Base-by-base conservation (phyloP, 2,329 filamentous ascomycete genomes). In the Cladophialophora carrionii region DNA sequence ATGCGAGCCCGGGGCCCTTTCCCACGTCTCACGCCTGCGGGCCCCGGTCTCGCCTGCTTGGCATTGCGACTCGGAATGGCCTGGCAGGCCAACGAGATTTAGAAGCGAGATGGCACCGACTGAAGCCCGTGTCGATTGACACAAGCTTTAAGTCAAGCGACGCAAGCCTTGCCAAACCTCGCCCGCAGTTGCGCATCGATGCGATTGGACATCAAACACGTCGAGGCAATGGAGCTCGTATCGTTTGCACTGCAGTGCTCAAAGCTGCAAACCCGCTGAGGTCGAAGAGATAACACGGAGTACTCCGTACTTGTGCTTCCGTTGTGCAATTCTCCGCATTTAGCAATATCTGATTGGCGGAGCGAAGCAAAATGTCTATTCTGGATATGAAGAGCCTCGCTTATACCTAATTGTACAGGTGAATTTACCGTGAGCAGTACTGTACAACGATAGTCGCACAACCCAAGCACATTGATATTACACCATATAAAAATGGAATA, bases 1-100 rank as follows among this genome's bases (percentile, higher is more conserved):
- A n/a, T 17, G 37, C 17, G 37, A 2, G 7, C 6, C 17, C 37
- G 17, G 37, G 37, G 37, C 4, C 4, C 17, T 43, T 43, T 14
- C 37, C 48, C 48, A 51, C 22, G 9, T 26, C 48, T 5, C 4
- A 26, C 9, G 48, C 22, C 9, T 12, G 48, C 48, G 24, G 20
- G 20, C 20, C 20, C 26, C 48, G 48, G 48, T 29, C 14, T 51
- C 7, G 48, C 20, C 48, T 26, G 6, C 48, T 51, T 51, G 48
- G 48, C 48, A 51, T 51, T 51, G 48, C 48, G 48, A 51, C 7
- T 51, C 48, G 48, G 20, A 51, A 51, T 51, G 20, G 10, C 7
- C 20, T 17, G 1, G 22, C 20, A 6, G 37, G 37, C 37, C 37
- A 43, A 43, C 37, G 14, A 43, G 34, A 14, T 24, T 49, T n/a